Percentiles rank a stretch among this genome's conserved stretches.
Conservation (phyloP, 2,329 filamentous ascomycete species). For the Niveomyces coronatus region DNA sequence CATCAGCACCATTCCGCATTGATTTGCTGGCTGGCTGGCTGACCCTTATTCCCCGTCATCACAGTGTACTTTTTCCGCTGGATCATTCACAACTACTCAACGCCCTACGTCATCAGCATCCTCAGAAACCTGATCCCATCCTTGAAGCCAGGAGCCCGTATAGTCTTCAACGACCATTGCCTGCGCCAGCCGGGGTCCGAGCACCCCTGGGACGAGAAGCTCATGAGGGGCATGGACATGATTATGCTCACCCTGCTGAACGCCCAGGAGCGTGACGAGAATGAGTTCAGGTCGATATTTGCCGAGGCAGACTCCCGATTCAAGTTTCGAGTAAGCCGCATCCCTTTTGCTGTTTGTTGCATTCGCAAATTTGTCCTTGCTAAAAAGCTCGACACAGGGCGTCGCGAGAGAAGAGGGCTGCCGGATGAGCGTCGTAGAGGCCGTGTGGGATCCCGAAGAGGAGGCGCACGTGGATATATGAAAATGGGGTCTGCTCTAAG, state of each 20-base stretch:
- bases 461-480: too few species aligned
- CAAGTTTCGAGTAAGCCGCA: slow-evolving; percentile 31
- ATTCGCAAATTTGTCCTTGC: slow-evolving; percentile 5
- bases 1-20: not conserved
- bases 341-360: not conserved
- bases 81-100: slow-evolving; percentile 53
- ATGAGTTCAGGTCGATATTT: slow-evolving; percentile 37
- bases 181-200: slow-evolving; percentile 29
- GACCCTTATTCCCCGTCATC: not conserved
- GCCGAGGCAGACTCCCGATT: slow-evolving; percentile 30
- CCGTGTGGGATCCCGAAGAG: slow-evolving; percentile 30
- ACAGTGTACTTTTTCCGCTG: slow-evolving; percentile 47
- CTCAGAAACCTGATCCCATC: slow-evolving; percentile 41
- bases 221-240: slow-evolving; percentile 40
- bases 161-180: slow-evolving; percentile 38
- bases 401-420: slow-evolving; percentile 30
- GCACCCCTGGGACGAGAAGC: slow-evolving; percentile 34
- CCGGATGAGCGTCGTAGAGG: slow-evolving; percentile 39
- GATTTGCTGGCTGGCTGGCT: not conserved
- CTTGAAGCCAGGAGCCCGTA: slow-evolving; percentile 41
- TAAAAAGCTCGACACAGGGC: slow-evolving; percentile 20
- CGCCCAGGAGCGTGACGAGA: slow-evolving; percentile 37
- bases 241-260: slow-evolving; percentile 43
- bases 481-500: too few species aligned
- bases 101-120: slow-evolving; percentile 39